Evolutionary conservation across 176 grass and related monocot genomes (phyloP), one percentile per base, ranked within the genome.

Genomic region (Calamus simplicifolius): DNA sequence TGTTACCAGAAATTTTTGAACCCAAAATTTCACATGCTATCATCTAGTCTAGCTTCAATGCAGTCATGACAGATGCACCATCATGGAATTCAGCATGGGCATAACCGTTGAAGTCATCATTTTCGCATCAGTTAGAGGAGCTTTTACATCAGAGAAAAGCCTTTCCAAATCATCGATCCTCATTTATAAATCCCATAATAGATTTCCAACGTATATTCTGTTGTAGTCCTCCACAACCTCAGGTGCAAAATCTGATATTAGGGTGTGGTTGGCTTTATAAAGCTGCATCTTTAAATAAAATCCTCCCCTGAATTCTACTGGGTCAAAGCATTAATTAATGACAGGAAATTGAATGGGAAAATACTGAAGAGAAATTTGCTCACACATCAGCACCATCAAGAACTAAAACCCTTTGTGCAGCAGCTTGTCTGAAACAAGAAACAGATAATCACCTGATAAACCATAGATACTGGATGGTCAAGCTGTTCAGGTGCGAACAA

Each of bases 311-410:
- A 52, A 75, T 51, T 19, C 29, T 66, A 14, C 50, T 27, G 49
- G 51, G 5, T 27, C 12, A 16, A 65, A 65, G 4, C 3, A 26
- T 65, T 7, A 27, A 15, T 17, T 15, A n/a, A 5, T n/a, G 4
- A 23, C 49, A 50, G 2, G 58, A 38, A 63, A 54, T 25, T 53
- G 23, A 56, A 58, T n/a, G 18, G 60, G 8, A 35, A 35, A 7
- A 7, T 1, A 16, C 54, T 16, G 35, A 54, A 69, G 51, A 7
- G 26, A 43, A 5, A 35, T 16, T 21, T 28, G 25, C 80, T 88
- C 69, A 96, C 91, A 96, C 90, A 56, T 96, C 91, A 82, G 91
- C 84, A 80, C 83, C 83, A 80, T 96, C 86, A 43, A 96, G 81
- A 82, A 67, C 74, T 70, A 90, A 79, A 64, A 83, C 87, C 69